Conservation (phyloP, 1,139 yeast species). For the Hansenula sp. region DNA sequence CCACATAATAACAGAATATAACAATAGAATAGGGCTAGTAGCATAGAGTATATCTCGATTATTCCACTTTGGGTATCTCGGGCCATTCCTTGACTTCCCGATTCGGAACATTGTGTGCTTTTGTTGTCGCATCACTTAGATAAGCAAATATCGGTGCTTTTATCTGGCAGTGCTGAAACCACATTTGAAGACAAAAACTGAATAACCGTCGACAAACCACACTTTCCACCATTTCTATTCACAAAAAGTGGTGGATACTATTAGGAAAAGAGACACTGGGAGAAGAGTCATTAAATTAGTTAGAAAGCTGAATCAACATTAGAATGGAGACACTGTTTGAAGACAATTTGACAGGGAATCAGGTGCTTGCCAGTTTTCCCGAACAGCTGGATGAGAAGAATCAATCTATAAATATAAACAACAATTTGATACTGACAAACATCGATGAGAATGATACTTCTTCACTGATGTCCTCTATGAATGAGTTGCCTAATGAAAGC, state of each 20-base stretch:
- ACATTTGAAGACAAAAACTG: background rate
- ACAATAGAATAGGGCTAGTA: no score
- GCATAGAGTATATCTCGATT: no score
- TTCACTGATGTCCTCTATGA: background rate
- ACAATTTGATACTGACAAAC: background rate
- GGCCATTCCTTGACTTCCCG: no score
- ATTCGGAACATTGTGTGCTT: background rate
- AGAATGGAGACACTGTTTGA: background rate
- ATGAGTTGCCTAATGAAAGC: background rate
- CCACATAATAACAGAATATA: no score
- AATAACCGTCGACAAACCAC: no score
- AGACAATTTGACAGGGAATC: background rate
- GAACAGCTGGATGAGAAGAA: background rate
- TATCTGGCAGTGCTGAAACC: background rate
- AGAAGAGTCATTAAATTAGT: no score
- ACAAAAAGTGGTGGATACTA: no score
- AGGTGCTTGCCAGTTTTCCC: slow-evolving; percentile 1
- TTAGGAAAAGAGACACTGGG: no score
- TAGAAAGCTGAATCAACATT: background rate
- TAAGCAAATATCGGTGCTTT: background rate
- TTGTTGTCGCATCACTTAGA: background rate
- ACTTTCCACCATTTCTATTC: no score
- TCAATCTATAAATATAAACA: background rate
- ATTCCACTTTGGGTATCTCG: no score
- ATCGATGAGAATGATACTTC: background rate